These are phyloP conservation scores for Xerocomus nothofagi DNA, from an alignment of 1,284 basidiomycete genomes.

Conservation along the genomic window DNA sequence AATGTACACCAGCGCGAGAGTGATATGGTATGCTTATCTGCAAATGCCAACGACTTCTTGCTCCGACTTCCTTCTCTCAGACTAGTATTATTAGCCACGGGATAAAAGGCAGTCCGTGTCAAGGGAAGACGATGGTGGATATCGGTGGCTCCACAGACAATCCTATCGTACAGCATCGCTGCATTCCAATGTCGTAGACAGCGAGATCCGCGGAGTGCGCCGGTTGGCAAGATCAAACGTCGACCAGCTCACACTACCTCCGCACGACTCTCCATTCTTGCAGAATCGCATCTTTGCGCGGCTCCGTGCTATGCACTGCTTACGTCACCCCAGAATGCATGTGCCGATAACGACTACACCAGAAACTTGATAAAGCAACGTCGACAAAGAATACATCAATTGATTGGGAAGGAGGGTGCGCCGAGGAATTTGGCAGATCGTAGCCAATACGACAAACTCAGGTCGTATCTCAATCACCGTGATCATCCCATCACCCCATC, in stretches of 20 bases:
- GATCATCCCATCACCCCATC: slow-evolving; percentile 8
- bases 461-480: slow-evolving; percentile 14
- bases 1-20: not conserved
- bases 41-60: too few relatives aligned
- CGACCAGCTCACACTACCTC: slow-evolving; percentile 12
- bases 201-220: slow-evolving; percentile 25
- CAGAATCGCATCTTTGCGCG: not conserved
- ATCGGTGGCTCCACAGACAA: slow-evolving; percentile 7
- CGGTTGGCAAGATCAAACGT: slow-evolving; percentile 10
- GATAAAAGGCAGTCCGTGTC: slow-evolving; percentile 11
- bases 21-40: too few relatives aligned
- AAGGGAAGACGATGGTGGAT: not conserved
- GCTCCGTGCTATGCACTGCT: slow-evolving; percentile 7
- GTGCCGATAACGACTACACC: not conserved
- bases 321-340: slow-evolving; percentile 18
- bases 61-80: too few relatives aligned
- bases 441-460: slow-evolving; percentile 11
- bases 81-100: slow-evolving; percentile 15
- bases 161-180: slow-evolving; percentile 15
- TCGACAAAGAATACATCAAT: slow-evolving; percentile 3
- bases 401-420: slow-evolving; percentile 20
- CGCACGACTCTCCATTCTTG: slow-evolving; percentile 11
- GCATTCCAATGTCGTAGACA: slow-evolving; percentile 3
- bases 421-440: slow-evolving; percentile 17
- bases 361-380: not conserved